Conservation (phyloP, 2,329 filamentous ascomycete genomes). For the Ascochyta rabiei region DNA sequence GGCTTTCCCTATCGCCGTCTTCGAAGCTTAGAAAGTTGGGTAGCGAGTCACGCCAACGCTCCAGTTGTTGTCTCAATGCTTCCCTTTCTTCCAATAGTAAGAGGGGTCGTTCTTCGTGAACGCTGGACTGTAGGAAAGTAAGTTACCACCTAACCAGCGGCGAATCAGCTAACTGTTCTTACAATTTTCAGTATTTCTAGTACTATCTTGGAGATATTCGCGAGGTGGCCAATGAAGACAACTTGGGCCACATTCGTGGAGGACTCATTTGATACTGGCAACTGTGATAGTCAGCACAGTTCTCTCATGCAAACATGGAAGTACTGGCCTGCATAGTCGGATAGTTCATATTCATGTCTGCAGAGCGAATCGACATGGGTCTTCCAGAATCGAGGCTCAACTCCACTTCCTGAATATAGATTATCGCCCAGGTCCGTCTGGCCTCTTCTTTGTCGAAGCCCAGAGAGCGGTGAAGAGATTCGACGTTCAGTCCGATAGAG, state of each 20-base stretch:
- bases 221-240: neutral
- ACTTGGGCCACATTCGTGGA: neutral
- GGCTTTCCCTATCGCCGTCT: neutral
- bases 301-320: neutral
- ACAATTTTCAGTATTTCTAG: neutral
- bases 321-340: neutral
- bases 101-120: neutral
- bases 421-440: constrained; percentile 5
- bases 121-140: neutral
- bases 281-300: neutral
- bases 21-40: neutral
- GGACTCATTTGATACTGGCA: neutral
- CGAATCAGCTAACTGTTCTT: neutral
- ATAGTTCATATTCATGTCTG: constrained; percentile 1
- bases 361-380: constrained; percentile 1
- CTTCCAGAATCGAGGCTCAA: neutral
- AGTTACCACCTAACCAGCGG: neutral
- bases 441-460: neutral
- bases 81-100: neutral
- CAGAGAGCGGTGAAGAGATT: neutral
- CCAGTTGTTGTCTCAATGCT: neutral
- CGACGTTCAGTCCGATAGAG: constrained; percentile 2
- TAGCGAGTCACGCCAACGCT: neutral
- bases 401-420: constrained; percentile 1
- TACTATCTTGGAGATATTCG: neutral